Evolutionary conservation across 2,329 filamentous ascomycete species (phyloP).

Genomic region (Phaeosphaeria sp.): DNA sequence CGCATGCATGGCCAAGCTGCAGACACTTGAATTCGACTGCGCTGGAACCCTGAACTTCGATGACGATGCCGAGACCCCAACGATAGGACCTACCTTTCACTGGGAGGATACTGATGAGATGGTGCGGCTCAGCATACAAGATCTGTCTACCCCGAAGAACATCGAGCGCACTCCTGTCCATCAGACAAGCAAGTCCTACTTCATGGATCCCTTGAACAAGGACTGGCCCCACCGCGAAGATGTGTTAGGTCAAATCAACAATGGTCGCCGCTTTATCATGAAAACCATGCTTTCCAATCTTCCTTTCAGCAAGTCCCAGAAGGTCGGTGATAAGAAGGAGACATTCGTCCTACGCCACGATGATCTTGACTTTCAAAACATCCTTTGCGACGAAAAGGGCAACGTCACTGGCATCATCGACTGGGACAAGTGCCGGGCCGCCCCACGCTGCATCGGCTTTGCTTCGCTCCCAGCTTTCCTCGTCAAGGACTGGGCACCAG

Average conservation of each 20-base stretch:
- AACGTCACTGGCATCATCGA: slow-evolving; percentile 27
- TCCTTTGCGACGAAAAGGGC: slow-evolving; percentile 20
- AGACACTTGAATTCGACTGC: slow-evolving; percentile 14
- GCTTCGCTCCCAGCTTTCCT: slow-evolving; percentile 16
- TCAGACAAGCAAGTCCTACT: not conserved
- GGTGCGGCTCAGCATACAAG: not conserved
- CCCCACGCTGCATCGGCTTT: slow-evolving; percentile 17
- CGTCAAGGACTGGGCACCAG: slow-evolving; percentile 8
- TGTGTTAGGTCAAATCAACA: slow-evolving; percentile 4
- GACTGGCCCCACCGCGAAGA: slow-evolving; percentile 2
- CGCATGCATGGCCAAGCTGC: slow-evolving; percentile 8
- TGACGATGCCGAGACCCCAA: slow-evolving; percentile 15
- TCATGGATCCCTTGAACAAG: not conserved
- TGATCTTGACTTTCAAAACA: slow-evolving; percentile 33
- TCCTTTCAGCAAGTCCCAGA: slow-evolving; percentile 1
- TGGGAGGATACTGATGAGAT: not conserved
- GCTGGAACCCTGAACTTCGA: slow-evolving; percentile 16
- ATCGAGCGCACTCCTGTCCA: not conserved
- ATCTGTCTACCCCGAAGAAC: not conserved
- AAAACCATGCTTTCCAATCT: not conserved
- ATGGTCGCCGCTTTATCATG: slow-evolving; percentile 12
- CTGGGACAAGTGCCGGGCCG: slow-evolving; percentile 14
- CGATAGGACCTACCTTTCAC: slow-evolving; percentile 2
- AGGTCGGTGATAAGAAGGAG: slow-evolving; percentile 9
- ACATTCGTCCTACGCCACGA: slow-evolving; percentile 25